phyloP scores from a whole-genome alignment of 2,329 filamentous ascomycete genomes.

The Capronia epimyces region DNA sequence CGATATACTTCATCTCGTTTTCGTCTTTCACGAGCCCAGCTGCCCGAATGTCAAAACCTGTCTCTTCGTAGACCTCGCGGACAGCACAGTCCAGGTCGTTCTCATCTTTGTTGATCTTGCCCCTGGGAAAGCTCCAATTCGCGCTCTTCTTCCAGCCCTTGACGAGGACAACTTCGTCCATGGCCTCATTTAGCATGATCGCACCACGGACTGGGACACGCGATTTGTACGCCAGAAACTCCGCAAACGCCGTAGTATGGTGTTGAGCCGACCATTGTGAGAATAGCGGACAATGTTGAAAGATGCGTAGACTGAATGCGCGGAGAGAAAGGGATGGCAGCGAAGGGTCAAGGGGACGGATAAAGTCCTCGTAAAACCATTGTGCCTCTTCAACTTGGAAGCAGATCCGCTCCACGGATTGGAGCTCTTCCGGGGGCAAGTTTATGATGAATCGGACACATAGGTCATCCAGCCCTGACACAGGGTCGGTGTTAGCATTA shows the following conservation, averaged over 20 bases:
- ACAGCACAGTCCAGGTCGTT: constrained; percentile 89
- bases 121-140: constrained; percentile 92
- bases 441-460: constrained; percentile 98
- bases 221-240: constrained; percentile 92
- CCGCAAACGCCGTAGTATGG: constrained; percentile 76
- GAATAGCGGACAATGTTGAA: constrained; percentile 87
- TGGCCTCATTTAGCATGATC: constrained; percentile 85
- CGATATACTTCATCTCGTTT: constrained; percentile 72
- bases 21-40: constrained; percentile 71
- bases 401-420: constrained; percentile 86
- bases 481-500: constrained; percentile 8
- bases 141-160: constrained; percentile 97
- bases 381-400: constrained; percentile 99
- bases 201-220: constrained; percentile 89
- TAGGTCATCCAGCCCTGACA: constrained; percentile 85
- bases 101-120: constrained; percentile 98
- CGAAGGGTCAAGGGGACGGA: constrained; percentile 77
- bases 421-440: constrained; percentile 82
- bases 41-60: constrained; percentile 72
- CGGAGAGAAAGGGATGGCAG: constrained; percentile 81
- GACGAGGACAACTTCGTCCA: constrained; percentile 89
- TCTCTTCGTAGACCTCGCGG: constrained; percentile 93
- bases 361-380: constrained; percentile 99
- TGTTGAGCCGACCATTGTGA: constrained; percentile 71
- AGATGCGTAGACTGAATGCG: constrained; percentile 82